These are phyloP conservation scores for Colletotrichum graminicola DNA, from an alignment of 2,329 filamentous ascomycete genomes.

Conservation along the genomic window DNA sequence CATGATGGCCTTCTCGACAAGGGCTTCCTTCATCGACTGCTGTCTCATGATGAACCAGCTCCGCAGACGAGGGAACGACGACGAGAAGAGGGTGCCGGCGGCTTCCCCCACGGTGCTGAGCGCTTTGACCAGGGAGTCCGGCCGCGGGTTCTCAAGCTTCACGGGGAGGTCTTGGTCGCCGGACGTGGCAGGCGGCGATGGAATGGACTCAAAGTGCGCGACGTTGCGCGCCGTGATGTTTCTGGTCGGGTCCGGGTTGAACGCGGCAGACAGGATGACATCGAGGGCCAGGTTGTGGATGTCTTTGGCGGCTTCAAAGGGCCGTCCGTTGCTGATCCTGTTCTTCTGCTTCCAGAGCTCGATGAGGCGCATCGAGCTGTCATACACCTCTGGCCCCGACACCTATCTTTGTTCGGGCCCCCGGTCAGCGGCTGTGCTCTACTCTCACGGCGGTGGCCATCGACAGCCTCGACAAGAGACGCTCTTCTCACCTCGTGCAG, in stretches of 20 bases:
- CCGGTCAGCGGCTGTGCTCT: neutral
- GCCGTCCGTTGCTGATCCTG: constrained; percentile 45
- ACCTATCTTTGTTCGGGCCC: constrained; percentile 44
- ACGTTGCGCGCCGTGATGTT: constrained; percentile 12
- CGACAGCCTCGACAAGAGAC: too few species aligned
- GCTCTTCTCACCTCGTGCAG: constrained; percentile 44
- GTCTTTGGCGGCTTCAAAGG: constrained; percentile 51
- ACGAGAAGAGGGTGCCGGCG: neutral
- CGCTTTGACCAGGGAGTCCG: neutral
- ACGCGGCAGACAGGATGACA: constrained; percentile 52
- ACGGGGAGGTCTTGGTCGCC: neutral
- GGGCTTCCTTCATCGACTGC: neutral
- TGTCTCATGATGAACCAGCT: constrained; percentile 1
- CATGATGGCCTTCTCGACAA: constrained; percentile 1
- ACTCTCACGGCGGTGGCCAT: neutral
- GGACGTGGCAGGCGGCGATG: neutral
- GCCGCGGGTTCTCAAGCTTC: neutral
- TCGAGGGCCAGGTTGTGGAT: constrained; percentile 51
- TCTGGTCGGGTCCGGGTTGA: constrained; percentile 45
- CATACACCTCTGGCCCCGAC: constrained; percentile 52
- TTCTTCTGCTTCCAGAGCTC: constrained; percentile 52
- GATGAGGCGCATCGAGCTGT: constrained; percentile 48
- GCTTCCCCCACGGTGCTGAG: constrained; percentile 1
- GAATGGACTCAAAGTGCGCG: constrained; percentile 1
- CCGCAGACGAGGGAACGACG: neutral